Evolutionary conservation across 2,329 filamentous ascomycete species (phyloP).

Genomic region (Paecilomyces formosus): DNA sequence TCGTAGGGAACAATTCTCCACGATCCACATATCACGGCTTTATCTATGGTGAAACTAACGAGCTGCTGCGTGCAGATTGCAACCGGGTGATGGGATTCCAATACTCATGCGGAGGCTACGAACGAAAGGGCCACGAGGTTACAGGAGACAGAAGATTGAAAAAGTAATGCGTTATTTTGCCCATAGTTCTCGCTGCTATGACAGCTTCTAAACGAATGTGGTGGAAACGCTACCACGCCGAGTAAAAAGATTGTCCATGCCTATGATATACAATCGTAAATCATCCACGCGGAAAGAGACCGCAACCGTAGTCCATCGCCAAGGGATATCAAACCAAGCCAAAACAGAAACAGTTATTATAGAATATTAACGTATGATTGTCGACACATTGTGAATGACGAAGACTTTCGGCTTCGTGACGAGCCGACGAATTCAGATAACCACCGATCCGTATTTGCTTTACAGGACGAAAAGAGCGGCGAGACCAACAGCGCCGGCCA

Average conservation of each 20-base stretch:
- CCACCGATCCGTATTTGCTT: slow-evolving; percentile 6
- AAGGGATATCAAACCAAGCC: neutral
- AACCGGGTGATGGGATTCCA: neutral
- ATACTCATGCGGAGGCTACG: no score
- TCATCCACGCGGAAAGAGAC: neutral
- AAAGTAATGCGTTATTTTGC: neutral
- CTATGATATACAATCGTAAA: neutral
- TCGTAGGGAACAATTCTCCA: no score
- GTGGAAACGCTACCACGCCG: neutral
- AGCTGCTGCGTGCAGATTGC: neutral
- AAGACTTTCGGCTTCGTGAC: neutral
- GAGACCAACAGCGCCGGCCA: slow-evolving; percentile 33
- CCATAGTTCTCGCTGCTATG: neutral
- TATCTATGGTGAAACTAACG: no score
- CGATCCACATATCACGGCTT: no score
- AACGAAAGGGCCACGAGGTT: neutral
- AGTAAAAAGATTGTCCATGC: neutral
- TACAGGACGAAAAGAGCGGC: slow-evolving; percentile 36
- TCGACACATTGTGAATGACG: neutral
- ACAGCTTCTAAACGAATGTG: neutral
- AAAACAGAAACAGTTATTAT: neutral
- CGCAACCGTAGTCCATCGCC: neutral
- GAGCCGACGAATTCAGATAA: neutral
- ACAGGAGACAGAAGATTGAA: neutral
- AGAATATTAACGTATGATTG: neutral